A percentile compares a stretch with the other conserved stretches of the same genome.
Evolutionary conservation across 2,329 filamentous ascomycete genomes (phyloP).

Genomic region (Hypoxylon sp.): DNA sequence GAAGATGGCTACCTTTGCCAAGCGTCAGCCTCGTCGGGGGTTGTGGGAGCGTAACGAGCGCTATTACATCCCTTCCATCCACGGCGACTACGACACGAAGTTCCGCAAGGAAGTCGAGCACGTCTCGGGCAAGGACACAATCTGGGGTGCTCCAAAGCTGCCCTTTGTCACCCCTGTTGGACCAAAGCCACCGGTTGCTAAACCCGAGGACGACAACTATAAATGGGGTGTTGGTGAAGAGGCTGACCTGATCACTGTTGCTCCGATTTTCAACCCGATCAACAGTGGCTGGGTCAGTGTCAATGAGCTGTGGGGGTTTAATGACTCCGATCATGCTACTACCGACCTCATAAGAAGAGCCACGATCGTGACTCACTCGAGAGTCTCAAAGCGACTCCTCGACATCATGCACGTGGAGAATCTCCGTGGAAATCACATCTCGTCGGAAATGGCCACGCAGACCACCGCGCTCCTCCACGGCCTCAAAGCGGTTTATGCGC

Average conservation of each 20-base stretch:
- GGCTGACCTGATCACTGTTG: constrained; percentile 76
- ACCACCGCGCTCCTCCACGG: constrained; percentile 78
- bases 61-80: constrained; percentile 74
- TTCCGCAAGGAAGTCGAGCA: constrained; percentile 71
- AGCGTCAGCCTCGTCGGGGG: constrained; percentile 73
- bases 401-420: constrained; percentile 82
- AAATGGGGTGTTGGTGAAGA: constrained; percentile 80
- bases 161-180: constrained; percentile 69
- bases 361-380: constrained; percentile 80
- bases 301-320: constrained; percentile 73
- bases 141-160: constrained; percentile 72
- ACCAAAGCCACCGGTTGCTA: constrained; percentile 66
- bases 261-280: constrained; percentile 80
- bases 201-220: constrained; percentile 70
- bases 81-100: constrained; percentile 71
- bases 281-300: constrained; percentile 77
- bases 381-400: constrained; percentile 74
- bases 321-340: constrained; percentile 56
- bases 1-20: constrained; percentile 68
- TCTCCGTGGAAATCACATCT: constrained; percentile 75
- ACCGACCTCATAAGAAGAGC: constrained; percentile 72
- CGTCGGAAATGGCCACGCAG: constrained; percentile 81
- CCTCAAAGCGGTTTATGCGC: constrained; percentile 78
- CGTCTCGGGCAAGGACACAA: constrained; percentile 57
- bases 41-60: constrained; percentile 77